Base-by-base conservation (phyloP, 768 basidiomycete species). In the Mycena metata region DNA sequence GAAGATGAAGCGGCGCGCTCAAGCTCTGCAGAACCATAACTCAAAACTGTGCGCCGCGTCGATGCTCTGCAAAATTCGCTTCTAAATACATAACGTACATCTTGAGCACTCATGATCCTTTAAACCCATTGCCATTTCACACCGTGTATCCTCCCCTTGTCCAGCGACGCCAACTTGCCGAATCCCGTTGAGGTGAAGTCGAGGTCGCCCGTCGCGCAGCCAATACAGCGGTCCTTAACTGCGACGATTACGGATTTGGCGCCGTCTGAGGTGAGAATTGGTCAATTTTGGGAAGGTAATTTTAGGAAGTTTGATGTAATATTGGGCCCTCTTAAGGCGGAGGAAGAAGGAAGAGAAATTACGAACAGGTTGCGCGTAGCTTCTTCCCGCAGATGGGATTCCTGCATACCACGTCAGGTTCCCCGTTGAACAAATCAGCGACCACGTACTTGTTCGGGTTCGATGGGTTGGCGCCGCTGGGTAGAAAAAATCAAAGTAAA, bases 151-250 rank as follows among this genome's bases (percentile, higher is more conserved):
- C 30, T 30, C 30, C 30, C 30, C 30, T 30, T 30, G 30, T 30
- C 30, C 30, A 30, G 6, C 30, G 30, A 30, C 30, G 30, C 30
- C 30, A 30, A 30, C 6, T 30, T 13, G 17, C 19, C n/a, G 56
- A 69, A 69, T 8, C 49, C 68, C 39, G 61, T 49, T 16, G 35
- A 33, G 10, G 68, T 69, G 15, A 69, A 56, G 46, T 69, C 68
- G 56, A 69, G 61, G 39, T 69, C 67, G 33, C 33, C 61, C 2
- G 56, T 47, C 1, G 51, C 17, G 13, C 68, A 69, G 8, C 62
- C 62, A 0, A 61, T 35, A 39, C 68, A 69, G 2, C 58, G 62
- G 21, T 69, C 68, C 13, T 50, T 51, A 10, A 64, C 68, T 7
- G 68, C 6, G 30, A 54, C 52, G 10, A 54, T 35, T 11, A 54